Conservation (phyloP, 345 rosid species). For the Pistacia vera region DNA sequence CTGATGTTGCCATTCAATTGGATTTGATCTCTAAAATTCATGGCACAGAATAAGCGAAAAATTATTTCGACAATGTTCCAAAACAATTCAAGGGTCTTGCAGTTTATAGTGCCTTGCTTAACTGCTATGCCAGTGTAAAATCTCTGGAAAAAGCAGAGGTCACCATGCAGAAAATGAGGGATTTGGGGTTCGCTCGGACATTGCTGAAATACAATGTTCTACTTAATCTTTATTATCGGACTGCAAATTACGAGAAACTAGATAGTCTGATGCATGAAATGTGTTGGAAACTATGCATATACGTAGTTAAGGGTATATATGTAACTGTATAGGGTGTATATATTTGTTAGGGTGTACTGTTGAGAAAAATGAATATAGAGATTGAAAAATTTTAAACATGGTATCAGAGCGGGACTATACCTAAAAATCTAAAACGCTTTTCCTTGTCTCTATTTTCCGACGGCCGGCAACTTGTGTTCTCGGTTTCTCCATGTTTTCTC, state of each 20-base stretch:
- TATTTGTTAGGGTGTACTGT: too few relatives aligned
- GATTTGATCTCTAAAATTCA: slow-evolving; percentile 39
- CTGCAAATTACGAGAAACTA: slow-evolving; percentile 32
- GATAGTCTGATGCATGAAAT: slow-evolving; percentile 30
- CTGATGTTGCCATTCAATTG: slow-evolving; percentile 37
- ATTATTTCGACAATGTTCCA: slow-evolving; percentile 34
- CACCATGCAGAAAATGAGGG: slow-evolving; percentile 36
- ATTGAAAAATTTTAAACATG: too few relatives aligned
- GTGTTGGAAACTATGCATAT: slow-evolving; percentile 6
- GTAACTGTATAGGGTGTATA: too few relatives aligned
- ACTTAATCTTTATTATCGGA: slow-evolving; percentile 31
- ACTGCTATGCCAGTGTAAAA: slow-evolving; percentile 33
- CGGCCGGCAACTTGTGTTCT: too few relatives aligned
- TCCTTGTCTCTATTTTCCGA: too few relatives aligned
- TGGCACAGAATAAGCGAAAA: slow-evolving; percentile 41
- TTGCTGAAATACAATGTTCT: slow-evolving; percentile 23
- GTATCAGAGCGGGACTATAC: too few relatives aligned
- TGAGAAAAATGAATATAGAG: too few relatives aligned
- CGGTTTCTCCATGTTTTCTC: too few relatives aligned
- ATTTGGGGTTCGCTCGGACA: slow-evolving; percentile 22
- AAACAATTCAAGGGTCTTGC: slow-evolving; percentile 7
- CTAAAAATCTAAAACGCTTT: too few relatives aligned
- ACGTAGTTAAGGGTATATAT: too few relatives aligned
- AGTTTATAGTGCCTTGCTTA: slow-evolving; percentile 41
- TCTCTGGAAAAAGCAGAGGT: slow-evolving; percentile 46